These are phyloP conservation scores for Globisporangium paddicum DNA, from an alignment of 352 stramenopile genomes.

Conservation along the genomic window DNA sequence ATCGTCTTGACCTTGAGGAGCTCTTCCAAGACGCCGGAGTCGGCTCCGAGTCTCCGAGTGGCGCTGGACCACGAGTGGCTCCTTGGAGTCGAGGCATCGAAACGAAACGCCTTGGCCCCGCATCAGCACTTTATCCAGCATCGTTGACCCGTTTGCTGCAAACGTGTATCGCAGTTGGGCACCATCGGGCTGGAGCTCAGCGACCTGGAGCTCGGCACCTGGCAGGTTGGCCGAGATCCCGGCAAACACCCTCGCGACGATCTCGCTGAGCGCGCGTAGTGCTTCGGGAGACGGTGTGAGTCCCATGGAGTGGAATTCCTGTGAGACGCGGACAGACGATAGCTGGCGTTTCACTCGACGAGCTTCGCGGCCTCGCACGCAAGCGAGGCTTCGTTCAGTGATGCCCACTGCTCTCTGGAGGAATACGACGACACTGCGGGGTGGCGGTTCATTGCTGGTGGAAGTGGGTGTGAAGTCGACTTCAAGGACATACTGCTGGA, in stretches of 20 bases:
- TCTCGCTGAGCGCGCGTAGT: constrained; percentile 35
- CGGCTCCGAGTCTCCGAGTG: constrained; percentile 27
- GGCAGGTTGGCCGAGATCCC: constrained; percentile 50
- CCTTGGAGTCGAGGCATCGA: constrained; percentile 38
- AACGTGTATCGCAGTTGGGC: constrained; percentile 53
- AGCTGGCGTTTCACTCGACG: constrained; percentile 26
- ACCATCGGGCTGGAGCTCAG: constrained; percentile 45
- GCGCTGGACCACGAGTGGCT: constrained; percentile 30
- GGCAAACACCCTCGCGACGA: constrained; percentile 33
- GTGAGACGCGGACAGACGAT: constrained; percentile 19
- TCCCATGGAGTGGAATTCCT: constrained; percentile 28
- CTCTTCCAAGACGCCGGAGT: constrained; percentile 23
- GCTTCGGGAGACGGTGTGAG: constrained; percentile 55
- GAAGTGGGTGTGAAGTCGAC: constrained; percentile 22
- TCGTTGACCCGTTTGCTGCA: constrained; percentile 28
- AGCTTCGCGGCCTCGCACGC: constrained; percentile 46
- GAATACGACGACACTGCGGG: constrained; percentile 17
- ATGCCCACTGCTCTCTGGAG: constrained; percentile 31
- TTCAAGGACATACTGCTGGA: constrained; percentile 37
- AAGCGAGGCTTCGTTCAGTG: constrained; percentile 33
- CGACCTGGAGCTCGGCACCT: constrained; percentile 48
- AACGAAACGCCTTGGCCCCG: constrained; percentile 57
- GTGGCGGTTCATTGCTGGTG: constrained; percentile 3
- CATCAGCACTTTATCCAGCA: constrained; percentile 25
- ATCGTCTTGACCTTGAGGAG: background rate